Conservation (phyloP, 768 basidiomycete genomes). For the Plicaturopsis crispa region DNA sequence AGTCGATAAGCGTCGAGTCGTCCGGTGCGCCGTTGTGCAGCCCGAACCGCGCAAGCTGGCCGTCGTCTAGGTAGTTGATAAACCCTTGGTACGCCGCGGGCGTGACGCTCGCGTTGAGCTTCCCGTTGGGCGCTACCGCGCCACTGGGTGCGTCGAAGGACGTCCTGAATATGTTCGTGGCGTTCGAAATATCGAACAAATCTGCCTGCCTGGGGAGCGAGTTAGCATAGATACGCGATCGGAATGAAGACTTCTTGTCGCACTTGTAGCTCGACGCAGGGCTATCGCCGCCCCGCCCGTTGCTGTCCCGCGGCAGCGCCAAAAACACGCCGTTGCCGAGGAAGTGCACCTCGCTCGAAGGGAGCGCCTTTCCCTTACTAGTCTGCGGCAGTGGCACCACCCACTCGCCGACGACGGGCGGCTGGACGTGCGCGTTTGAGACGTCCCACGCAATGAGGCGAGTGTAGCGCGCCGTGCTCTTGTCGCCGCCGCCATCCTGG, state of each 20-base stretch:
- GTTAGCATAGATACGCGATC: no score
- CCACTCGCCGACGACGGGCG: conserved; percentile 47
- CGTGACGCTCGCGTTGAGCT: conserved; percentile 35
- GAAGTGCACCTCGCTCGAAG: conserved; percentile 52
- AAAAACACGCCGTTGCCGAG: conserved; percentile 48
- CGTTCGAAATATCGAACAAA: conserved; percentile 45
- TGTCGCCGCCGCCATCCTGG: conserved; percentile 51
- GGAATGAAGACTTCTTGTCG: conserved; percentile 1
- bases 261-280: conserved; percentile 48
- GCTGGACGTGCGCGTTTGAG: conserved; percentile 19
- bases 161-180: conserved; percentile 54
- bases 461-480: conserved; percentile 41
- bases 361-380: conserved; percentile 41
- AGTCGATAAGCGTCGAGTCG: conserved; percentile 47
- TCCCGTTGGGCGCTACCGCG: conserved; percentile 43
- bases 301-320: conserved; percentile 49
- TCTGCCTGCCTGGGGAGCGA: conserved; percentile 40
- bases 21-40: conserved; percentile 49
- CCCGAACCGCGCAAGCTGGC: conserved; percentile 52
- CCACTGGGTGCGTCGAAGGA: conserved; percentile 46
- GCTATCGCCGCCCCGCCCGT: conserved; percentile 48
- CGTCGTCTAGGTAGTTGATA: conserved; percentile 43
- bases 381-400: conserved; percentile 50
- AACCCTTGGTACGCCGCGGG: conserved; percentile 52
- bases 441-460: conserved; percentile 52